Percentiles rank a stretch among this genome's conserved stretches.
Conservation (phyloP, 345 rosid genomes). For the Xanthoceras sorbifolium region DNA sequence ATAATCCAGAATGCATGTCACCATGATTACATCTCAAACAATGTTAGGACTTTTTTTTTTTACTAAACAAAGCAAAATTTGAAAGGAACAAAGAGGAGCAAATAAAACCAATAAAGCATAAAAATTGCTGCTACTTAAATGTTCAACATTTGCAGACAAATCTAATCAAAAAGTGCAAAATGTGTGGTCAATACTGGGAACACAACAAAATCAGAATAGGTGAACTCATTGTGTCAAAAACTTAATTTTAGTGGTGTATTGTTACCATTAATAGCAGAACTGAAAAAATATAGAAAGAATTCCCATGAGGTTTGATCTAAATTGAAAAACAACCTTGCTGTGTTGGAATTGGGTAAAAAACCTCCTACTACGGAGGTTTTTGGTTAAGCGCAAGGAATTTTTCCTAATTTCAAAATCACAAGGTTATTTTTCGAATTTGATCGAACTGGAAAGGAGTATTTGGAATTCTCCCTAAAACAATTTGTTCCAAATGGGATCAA, state of each 20-base stretch:
- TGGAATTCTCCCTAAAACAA: not conserved
- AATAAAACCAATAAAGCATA: constrained; percentile 6
- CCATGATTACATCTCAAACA: constrained; percentile 10
- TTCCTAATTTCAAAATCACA: not conserved
- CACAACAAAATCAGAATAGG: not conserved
- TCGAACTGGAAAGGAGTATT: not conserved
- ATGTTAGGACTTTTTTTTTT: not conserved
- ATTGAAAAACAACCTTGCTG: not conserved
- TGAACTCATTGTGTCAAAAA: not conserved
- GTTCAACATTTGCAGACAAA: not conserved
- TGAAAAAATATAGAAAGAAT: not conserved
- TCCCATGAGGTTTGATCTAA: not conserved
- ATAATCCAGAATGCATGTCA: constrained; percentile 11
- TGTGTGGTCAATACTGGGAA: not conserved
- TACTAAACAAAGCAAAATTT: not conserved
- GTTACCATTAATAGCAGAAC: not conserved
- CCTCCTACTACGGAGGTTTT: not conserved
- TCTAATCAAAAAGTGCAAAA: not conserved
- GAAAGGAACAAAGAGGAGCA: not conserved
- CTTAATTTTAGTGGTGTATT: not conserved
- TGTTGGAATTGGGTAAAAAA: not conserved
- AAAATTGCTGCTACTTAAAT: not conserved
- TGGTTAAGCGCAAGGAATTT: not conserved
- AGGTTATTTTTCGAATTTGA: not conserved
- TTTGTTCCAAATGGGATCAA: not conserved